phyloP scores from a whole-genome alignment of 2,329 filamentous ascomycete species.

The Hymenoscyphus salicellus region DNA sequence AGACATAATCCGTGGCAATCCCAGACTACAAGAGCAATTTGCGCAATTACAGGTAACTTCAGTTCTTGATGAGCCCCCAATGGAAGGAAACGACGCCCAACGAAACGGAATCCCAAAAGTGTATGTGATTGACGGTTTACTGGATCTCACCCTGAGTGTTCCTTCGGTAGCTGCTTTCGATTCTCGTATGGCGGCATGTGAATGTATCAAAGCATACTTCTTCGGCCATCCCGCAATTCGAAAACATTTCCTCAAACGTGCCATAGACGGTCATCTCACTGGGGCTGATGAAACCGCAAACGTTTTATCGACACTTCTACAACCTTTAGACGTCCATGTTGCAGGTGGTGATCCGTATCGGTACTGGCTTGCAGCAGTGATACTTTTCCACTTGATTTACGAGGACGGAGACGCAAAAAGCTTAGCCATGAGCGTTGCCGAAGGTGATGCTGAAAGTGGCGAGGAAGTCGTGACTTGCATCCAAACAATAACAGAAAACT shows the following conservation, averaged over 20 bases:
- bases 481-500: slow-evolving; percentile 79
- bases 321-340: slow-evolving; percentile 58
- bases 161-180: slow-evolving; percentile 68
- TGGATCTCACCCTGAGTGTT: slow-evolving; percentile 75
- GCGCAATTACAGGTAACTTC: slow-evolving; percentile 77
- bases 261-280: slow-evolving; percentile 80
- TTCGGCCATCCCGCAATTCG: slow-evolving; percentile 76
- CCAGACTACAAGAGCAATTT: slow-evolving; percentile 79
- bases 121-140: slow-evolving; percentile 89
- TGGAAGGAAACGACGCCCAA: slow-evolving; percentile 40
- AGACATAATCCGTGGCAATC: slow-evolving; percentile 81
- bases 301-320: slow-evolving; percentile 77
- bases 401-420: slow-evolving; percentile 78
- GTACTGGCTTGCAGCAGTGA: slow-evolving; percentile 82
- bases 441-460: slow-evolving; percentile 82
- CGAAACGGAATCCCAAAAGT: slow-evolving; percentile 59
- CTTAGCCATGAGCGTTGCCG: slow-evolving; percentile 75
- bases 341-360: slow-evolving; percentile 75
- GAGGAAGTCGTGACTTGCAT: slow-evolving; percentile 96
- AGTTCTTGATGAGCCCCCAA: slow-evolving; percentile 45
- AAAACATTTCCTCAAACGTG: slow-evolving; percentile 79
- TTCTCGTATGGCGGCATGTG: slow-evolving; percentile 77
- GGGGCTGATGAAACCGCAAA: slow-evolving; percentile 83
- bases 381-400: slow-evolving; percentile 81
- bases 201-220: slow-evolving; percentile 92